phyloP scores from a whole-genome alignment of 2,329 filamentous ascomycete species.

The Capronia epimyces region DNA sequence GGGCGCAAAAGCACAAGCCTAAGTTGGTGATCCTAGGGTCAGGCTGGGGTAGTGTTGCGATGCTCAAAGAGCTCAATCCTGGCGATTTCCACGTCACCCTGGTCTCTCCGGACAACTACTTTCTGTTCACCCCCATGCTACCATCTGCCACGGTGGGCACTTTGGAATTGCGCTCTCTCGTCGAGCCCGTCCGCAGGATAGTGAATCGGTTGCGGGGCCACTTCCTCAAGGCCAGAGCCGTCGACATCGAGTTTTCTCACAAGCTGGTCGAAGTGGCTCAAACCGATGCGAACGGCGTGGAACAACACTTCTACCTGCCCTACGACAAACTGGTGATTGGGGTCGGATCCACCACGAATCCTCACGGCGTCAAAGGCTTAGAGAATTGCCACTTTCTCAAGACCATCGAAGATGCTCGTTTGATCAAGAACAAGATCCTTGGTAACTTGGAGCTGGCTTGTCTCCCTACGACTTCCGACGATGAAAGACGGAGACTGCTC shows the following conservation, averaged over 20 bases:
- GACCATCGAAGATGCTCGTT: constrained; percentile 83
- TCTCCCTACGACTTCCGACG: constrained; percentile 83
- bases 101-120: constrained; percentile 91
- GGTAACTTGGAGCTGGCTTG: constrained; percentile 86
- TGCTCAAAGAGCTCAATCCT: constrained; percentile 82
- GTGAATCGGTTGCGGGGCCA: constrained; percentile 73
- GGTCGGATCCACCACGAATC: constrained; percentile 85
- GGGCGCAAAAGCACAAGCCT: constrained; percentile 75
- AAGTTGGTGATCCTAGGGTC: constrained; percentile 87
- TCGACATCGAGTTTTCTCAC: constrained; percentile 84
- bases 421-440: constrained; percentile 82
- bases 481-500: constrained; percentile 77
- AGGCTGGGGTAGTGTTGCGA: constrained; percentile 88
- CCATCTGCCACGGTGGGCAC: constrained; percentile 96
- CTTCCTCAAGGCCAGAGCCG: constrained; percentile 80
- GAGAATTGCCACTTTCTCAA: constrained; percentile 94
- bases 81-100: constrained; percentile 95
- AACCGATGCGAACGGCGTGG: constrained; percentile 62
- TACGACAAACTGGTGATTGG: constrained; percentile 95
- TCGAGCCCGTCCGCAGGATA: constrained; percentile 87
- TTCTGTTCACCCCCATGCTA: constrained; percentile 96
- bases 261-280: constrained; percentile 86
- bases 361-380: constrained; percentile 90
- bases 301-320: constrained; percentile 81
- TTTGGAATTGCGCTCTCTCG: constrained; percentile 79